phyloP scores from a whole-genome alignment of 202 grass and related monocot species.

The Elaeis oleifera region DNA sequence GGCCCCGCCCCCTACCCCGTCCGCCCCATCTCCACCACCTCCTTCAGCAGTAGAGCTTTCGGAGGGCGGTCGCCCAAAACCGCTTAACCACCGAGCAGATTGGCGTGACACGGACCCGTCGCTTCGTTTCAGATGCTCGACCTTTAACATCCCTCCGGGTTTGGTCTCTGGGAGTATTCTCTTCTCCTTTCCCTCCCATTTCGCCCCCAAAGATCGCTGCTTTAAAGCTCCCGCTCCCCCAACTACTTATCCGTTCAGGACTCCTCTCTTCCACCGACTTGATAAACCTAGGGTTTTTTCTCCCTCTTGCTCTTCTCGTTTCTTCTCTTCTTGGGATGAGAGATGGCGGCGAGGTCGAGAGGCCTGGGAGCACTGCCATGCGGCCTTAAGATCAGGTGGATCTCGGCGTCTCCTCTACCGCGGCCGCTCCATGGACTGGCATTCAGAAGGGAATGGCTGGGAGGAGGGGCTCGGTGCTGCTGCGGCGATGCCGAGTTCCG shows the following conservation, averaged over 20 bases:
- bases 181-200: too few species aligned
- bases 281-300: slow-evolving; percentile 19
- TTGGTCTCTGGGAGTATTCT: too few species aligned
- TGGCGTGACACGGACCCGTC: too few species aligned
- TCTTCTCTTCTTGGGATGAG: slow-evolving; percentile 16
- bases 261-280: too few species aligned
- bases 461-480: slow-evolving; percentile 20
- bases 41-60: too few species aligned
- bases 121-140: too few species aligned
- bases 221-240: too few species aligned
- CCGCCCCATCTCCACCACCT: neutral
- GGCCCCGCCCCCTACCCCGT: neutral
- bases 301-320: slow-evolving; percentile 1
- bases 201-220: too few species aligned
- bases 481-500: slow-evolving; percentile 16
- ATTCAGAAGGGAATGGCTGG: slow-evolving; percentile 2
- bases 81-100: too few species aligned
- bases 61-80: too few species aligned
- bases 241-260: too few species aligned
- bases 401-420: slow-evolving; percentile 11
- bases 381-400: slow-evolving; percentile 32
- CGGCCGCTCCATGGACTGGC: neutral
- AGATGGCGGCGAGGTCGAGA: slow-evolving; percentile 65
- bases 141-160: too few species aligned
- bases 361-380: slow-evolving; percentile 45